A percentile compares a stretch with the other conserved stretches of the same genome.
These are phyloP conservation scores for Protea cynaroides DNA, from an alignment of 164 flowering plant genomes.

Conservation along the genomic window DNA sequence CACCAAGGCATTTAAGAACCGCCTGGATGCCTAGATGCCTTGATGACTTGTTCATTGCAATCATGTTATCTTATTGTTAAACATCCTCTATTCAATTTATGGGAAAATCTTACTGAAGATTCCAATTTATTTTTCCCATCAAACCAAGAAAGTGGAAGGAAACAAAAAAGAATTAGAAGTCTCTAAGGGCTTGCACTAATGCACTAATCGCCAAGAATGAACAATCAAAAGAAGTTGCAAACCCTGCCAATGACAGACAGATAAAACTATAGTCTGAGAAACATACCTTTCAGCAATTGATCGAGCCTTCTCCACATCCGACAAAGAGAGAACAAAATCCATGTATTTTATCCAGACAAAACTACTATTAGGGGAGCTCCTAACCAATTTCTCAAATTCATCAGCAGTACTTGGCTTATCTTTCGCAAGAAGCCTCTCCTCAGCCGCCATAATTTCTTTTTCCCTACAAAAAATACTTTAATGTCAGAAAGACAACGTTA, in stretches of 20 bases:
- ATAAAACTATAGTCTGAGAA: not conserved
- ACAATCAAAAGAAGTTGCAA: no score
- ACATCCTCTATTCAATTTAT: no score
- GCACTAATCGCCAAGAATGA: no score
- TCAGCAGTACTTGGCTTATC: slow-evolving; percentile 70
- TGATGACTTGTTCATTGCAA: no score
- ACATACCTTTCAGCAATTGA: slow-evolving; percentile 89
- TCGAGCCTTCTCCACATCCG: slow-evolving; percentile 82
- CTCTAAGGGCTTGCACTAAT: no score
- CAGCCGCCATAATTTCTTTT: slow-evolving; percentile 76
- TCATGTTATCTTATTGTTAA: no score
- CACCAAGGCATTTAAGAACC: no score
- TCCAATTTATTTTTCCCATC: not conserved
- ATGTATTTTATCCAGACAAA: slow-evolving; percentile 90
- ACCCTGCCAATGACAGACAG: not conserved
- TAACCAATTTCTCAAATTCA: slow-evolving; percentile 82
- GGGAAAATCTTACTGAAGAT: no score
- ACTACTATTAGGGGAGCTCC: slow-evolving; percentile 91
- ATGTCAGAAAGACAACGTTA: not conserved
- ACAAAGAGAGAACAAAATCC: slow-evolving; percentile 59
- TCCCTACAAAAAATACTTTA: slow-evolving; percentile 47
- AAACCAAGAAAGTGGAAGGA: not conserved
- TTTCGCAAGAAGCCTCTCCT: slow-evolving; percentile 61
- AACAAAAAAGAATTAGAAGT: not conserved
- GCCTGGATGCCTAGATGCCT: no score